Percentiles rank a stretch among this genome's conserved stretches.
These are phyloP conservation scores for Apodospora peruviana DNA, from an alignment of 495 filamentous ascomycete genomes.

Conservation along the genomic window DNA sequence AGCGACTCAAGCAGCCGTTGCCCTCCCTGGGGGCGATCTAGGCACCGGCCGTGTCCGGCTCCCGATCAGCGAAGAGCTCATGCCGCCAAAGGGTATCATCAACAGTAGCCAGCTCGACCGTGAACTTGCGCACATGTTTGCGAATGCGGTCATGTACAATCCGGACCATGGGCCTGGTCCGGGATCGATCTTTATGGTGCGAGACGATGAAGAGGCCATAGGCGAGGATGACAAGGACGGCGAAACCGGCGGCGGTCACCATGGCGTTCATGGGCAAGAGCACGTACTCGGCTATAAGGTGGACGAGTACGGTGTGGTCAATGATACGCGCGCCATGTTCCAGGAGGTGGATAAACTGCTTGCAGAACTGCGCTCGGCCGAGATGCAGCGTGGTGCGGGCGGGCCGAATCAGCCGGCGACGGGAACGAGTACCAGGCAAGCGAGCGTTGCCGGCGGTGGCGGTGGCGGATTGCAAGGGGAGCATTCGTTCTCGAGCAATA, in stretches of 20 bases:
- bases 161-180: conserved; percentile 64
- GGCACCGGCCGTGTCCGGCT: conserved; percentile 53
- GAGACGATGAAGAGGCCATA: conserved; percentile 20
- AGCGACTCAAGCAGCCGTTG: conserved; percentile 55
- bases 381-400: conserved; percentile 18
- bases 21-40: conserved; percentile 40
- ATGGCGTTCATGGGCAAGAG: conserved; percentile 13
- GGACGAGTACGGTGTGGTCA: conserved; percentile 76
- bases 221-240: conserved; percentile 25
- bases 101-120: conserved; percentile 93
- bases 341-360: conserved; percentile 63
- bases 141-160: conserved; percentile 98
- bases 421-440: conserved; percentile 25
- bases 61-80: conserved; percentile 63
- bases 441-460: conserved; percentile 17
- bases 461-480: not conserved
- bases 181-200: conserved; percentile 51
- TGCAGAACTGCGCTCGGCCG: conserved; percentile 39
- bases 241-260: conserved; percentile 2
- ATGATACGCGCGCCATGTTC: conserved; percentile 78
- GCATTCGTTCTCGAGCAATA: too few relatives aligned
- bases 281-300: conserved; percentile 47
- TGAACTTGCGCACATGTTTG: conserved; percentile 95
- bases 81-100: conserved; percentile 86
- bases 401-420: conserved; percentile 7